Base-by-base conservation (phyloP, 2,329 filamentous ascomycete genomes). In the Raffaelea ambrosiae region DNA sequence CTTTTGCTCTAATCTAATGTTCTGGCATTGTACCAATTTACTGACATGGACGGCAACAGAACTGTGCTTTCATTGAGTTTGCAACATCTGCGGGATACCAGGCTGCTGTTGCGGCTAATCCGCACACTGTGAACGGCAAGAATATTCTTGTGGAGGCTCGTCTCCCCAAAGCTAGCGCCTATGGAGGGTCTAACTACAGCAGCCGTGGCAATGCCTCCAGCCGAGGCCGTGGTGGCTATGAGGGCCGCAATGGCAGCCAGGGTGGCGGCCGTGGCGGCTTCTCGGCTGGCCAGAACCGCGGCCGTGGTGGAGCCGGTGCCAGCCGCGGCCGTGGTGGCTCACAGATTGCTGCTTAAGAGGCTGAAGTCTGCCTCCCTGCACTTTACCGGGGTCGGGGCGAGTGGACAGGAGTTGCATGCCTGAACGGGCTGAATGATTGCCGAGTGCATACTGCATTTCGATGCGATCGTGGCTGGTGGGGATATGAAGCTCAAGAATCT, bases 41-140 rank as follows among this genome's bases (percentile, higher is more conserved):
- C 35, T 38, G 8, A 38, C 35, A 38, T n/a, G n/a, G n/a, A n/a
- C n/a, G n/a, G 8, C 16, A 38, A 5, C 62, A 95, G 91, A 96
- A 93, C 76, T 96, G 89, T 61, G 93, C 93, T 22, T 97, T 97
- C 62, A 88, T 96, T 51, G 93, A 98, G 66, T 98, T 93, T 67
- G 85, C 83, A 61, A 86, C 84, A 42, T 63, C 80, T 20, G 81
- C 89, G 48, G 88, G 81, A 42, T 96, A 95, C 69, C 79, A 88
- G 64, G 84, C 86, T 53, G 93, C 93, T 40, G 76, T 88, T 35
- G 79, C 79, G 52, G 85, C 84, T 57, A 97, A 94, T 70, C 91
- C 91, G 33, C 88, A 95, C 69, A 77, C 78, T 40, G 79, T 98
- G 54, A 87, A 85, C 58, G 85, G 82, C 57, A 83, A 80, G 59